A percentile compares a stretch with the other conserved stretches of the same genome.
Conservation (phyloP, 441 rosid genomes). For the Euphorbia celastroides region DNA sequence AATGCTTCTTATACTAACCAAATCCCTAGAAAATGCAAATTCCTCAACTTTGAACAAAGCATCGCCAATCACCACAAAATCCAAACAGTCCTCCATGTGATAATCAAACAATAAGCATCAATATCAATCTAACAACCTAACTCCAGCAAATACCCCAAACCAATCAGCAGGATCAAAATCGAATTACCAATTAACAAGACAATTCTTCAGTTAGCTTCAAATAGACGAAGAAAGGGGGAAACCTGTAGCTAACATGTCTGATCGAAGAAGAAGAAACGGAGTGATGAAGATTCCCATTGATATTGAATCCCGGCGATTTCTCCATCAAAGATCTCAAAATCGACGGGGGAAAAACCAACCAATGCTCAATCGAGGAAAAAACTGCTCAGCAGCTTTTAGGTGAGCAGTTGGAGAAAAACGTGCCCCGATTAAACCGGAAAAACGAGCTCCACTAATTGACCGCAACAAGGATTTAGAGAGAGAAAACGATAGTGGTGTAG, state of each 20-base stretch:
- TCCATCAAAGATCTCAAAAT: slow-evolving; percentile 24
- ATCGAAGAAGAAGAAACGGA: slow-evolving; percentile 42
- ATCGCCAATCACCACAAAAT: neutral
- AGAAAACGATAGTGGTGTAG: neutral
- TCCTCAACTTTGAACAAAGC: neutral
- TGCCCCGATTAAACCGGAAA: neutral
- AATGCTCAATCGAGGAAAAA: neutral
- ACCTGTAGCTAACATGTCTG: slow-evolving; percentile 63
- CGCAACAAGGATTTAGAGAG: neutral
- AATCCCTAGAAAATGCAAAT: neutral
- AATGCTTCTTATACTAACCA: neutral
- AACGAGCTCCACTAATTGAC: neutral
- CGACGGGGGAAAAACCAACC: neutral
- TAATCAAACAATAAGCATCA: neutral
- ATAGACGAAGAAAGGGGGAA: neutral
- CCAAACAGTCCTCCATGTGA: neutral
- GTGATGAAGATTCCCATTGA: slow-evolving; percentile 26
- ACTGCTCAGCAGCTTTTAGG: neutral
- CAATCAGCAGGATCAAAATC: neutral
- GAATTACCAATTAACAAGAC: neutral
- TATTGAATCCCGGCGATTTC: slow-evolving; percentile 17
- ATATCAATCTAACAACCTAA: neutral
- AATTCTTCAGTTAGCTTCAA: neutral
- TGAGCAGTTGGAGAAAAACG: slow-evolving; percentile 1
- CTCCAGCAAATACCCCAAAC: neutral